phyloP scores from a whole-genome alignment of 1,284 basidiomycete genomes.

The Puccinia coronata region DNA sequence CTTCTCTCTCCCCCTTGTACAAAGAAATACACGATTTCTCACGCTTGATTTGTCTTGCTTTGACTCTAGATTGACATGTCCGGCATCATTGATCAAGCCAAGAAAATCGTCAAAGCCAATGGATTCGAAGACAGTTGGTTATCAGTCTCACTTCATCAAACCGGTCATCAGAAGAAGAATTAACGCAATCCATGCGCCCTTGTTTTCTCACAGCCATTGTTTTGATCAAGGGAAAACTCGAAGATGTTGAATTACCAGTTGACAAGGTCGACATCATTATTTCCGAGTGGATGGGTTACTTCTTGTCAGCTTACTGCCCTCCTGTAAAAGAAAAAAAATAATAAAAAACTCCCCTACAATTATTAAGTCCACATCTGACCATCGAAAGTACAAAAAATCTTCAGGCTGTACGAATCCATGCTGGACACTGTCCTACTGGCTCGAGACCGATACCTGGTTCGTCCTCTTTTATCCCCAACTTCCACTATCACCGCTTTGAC shows the following conservation, averaged over 20 bases:
- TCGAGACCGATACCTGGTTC: slow-evolving; percentile 68
- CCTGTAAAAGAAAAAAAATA: too few species aligned
- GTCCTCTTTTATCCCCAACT: not conserved
- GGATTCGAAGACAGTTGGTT: slow-evolving; percentile 88
- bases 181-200: not conserved
- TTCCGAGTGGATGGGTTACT: slow-evolving; percentile 98
- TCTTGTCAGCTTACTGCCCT: slow-evolving; percentile 60
- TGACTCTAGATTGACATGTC: slow-evolving; percentile 92
- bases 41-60: not conserved
- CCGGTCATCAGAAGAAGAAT: slow-evolving; percentile 7
- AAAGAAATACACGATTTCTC: not conserved
- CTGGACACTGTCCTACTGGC: slow-evolving; percentile 96
- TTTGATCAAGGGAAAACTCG: slow-evolving; percentile 96
- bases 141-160: not conserved
- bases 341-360: not conserved
- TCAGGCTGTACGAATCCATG: slow-evolving; percentile 91
- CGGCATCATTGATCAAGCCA: slow-evolving; percentile 98
- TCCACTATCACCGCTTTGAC: not conserved
- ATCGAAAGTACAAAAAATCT: not conserved
- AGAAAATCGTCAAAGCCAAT: slow-evolving; percentile 94
- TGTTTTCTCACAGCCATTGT: slow-evolving; percentile 71
- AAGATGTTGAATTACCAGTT: slow-evolving; percentile 72
- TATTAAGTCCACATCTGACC: not conserved
- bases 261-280: slow-evolving; percentile 93
- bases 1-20: not conserved